Conservation (phyloP, 495 filamentous ascomycete species). For the Chaetomium tenue region DNA sequence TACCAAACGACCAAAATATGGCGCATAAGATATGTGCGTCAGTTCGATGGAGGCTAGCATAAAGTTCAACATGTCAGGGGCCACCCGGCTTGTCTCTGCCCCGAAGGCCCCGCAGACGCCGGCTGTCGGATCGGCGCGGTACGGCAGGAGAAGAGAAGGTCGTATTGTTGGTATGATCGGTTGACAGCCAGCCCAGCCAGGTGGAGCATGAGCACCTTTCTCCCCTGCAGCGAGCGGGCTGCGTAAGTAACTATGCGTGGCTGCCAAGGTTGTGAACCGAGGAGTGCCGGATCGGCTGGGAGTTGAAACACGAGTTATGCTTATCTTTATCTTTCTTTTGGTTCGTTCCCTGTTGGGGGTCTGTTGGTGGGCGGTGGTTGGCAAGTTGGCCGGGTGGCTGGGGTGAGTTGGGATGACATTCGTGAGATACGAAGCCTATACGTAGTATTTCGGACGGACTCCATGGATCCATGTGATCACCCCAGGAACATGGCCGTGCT, state of each 20-base stretch:
- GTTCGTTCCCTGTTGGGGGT: background rate
- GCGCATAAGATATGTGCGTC: too few relatives aligned
- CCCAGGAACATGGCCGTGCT: too few relatives aligned
- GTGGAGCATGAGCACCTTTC: too few relatives aligned
- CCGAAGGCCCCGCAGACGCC: background rate
- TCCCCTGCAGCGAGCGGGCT: too few relatives aligned
- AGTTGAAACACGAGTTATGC: background rate
- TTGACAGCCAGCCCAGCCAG: too few relatives aligned
- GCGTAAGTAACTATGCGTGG: too few relatives aligned
- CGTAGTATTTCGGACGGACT: too few relatives aligned
- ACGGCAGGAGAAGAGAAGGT: background rate
- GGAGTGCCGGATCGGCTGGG: background rate
- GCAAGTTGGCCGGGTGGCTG: too few relatives aligned
- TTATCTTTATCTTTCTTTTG: background rate
- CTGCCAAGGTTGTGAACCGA: background rate
- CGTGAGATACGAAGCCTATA: background rate
- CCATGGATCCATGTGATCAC: too few relatives aligned
- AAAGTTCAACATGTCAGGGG: slow-evolving; percentile 2
- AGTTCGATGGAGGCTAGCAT: background rate
- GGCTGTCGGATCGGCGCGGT: slow-evolving; percentile 7
- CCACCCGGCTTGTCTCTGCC: background rate
- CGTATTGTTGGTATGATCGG: background rate
- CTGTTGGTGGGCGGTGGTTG: background rate
- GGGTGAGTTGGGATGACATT: background rate
- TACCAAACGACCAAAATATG: too few relatives aligned